phyloP scores from a whole-genome alignment of 2,329 filamentous ascomycete species.

The Celoporthe dispersa region DNA sequence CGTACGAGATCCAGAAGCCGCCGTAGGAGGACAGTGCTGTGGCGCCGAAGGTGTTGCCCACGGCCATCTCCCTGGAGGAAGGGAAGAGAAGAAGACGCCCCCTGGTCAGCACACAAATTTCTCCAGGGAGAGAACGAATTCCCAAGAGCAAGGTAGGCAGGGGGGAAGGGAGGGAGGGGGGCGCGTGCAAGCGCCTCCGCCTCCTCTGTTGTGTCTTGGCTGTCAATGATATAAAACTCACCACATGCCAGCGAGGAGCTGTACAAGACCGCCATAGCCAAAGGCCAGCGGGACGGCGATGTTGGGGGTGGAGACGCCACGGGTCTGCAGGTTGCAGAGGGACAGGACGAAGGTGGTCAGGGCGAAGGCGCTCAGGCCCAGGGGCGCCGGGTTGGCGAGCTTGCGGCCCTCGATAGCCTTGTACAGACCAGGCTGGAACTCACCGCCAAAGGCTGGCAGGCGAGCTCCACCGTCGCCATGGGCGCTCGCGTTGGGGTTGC shows the following conservation, averaged over 20 bases:
- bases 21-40: slow-evolving; percentile 82
- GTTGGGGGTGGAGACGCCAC: slow-evolving; percentile 63
- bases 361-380: slow-evolving; percentile 79
- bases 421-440: slow-evolving; percentile 73
- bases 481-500: slow-evolving; percentile 46
- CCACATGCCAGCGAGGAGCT: slow-evolving; percentile 87
- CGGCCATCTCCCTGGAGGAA: slow-evolving; percentile 73
- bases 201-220: too few relatives aligned
- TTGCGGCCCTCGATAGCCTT: slow-evolving; percentile 68
- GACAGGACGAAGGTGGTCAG: slow-evolving; percentile 83
- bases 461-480: slow-evolving; percentile 40
- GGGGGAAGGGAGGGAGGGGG: neutral
- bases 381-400: slow-evolving; percentile 78
- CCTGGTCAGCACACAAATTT: slow-evolving; percentile 4
- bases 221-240: slow-evolving; percentile 47
- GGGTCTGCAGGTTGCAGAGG: slow-evolving; percentile 70
- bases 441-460: slow-evolving; percentile 69
- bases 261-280: slow-evolving; percentile 78
- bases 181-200: neutral
- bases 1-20: slow-evolving; percentile 82
- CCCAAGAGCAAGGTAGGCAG: neutral
- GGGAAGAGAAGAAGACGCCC: neutral
- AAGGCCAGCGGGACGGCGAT: slow-evolving; percentile 72
- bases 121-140: too few relatives aligned
- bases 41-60: slow-evolving; percentile 86